Evolutionary conservation across 1,284 basidiomycete genomes (phyloP).

Genomic region (Trametes versicolor): DNA sequence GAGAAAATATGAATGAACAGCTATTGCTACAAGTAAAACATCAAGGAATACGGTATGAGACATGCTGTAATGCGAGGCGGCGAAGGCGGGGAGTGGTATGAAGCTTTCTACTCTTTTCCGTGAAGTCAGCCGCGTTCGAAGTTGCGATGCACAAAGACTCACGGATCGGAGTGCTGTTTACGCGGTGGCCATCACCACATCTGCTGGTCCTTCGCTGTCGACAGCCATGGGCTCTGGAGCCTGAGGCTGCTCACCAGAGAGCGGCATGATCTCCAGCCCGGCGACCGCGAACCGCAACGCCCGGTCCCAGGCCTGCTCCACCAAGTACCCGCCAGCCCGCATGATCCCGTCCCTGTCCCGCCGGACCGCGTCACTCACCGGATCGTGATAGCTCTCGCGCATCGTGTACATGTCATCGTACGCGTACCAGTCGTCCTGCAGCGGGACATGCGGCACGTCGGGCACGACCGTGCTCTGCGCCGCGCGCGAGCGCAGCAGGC

Average conservation of each 20-base stretch:
- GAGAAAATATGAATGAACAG: neutral
- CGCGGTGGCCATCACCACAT: conserved; percentile 54
- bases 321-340: conserved; percentile 85
- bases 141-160: no score
- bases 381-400: conserved; percentile 69
- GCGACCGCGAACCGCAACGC: conserved; percentile 83
- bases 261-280: conserved; percentile 68
- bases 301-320: conserved; percentile 89
- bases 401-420: conserved; percentile 76
- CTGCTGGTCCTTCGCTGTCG: conserved; percentile 27
- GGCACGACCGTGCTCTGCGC: conserved; percentile 68
- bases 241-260: conserved; percentile 36
- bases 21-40: neutral
- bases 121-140: no score
- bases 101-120: no score
- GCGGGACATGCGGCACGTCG: conserved; percentile 79
- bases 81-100: neutral
- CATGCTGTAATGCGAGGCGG: neutral
- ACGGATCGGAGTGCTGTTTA: conserved; percentile 24
- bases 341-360: conserved; percentile 83
- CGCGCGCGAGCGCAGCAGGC: conserved; percentile 64
- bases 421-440: conserved; percentile 79
- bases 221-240: conserved; percentile 27
- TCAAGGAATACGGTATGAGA: neutral
- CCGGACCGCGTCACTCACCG: conserved; percentile 77